phyloP scores from a whole-genome alignment of 1,284 basidiomycete genomes.

The Apiotrichum veenhuisii region DNA sequence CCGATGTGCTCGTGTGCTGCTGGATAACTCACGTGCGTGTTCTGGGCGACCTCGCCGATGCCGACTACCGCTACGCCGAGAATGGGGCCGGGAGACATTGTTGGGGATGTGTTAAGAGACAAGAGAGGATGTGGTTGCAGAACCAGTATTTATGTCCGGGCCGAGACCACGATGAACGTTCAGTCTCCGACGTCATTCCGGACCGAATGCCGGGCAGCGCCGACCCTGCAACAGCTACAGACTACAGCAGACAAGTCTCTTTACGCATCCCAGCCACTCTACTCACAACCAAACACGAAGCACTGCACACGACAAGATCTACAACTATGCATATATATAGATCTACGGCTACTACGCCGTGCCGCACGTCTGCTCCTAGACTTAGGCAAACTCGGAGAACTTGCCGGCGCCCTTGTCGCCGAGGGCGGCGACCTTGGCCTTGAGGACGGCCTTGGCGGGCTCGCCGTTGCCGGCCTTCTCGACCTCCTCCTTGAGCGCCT shows the following conservation, averaged over 20 bases:
- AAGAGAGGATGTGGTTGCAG: background rate
- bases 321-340: background rate
- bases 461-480: conserved; percentile 52
- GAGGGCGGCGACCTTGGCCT: conserved; percentile 36
- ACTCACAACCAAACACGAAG: too few species aligned
- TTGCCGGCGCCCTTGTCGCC: conserved; percentile 49
- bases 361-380: background rate
- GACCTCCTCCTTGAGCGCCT: conserved; percentile 54
- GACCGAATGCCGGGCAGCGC: too few species aligned
- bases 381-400: conserved; percentile 54
- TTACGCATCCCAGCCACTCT: too few species aligned
- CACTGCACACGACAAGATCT: background rate
- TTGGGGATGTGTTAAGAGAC: background rate
- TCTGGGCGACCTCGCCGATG: conserved; percentile 14
- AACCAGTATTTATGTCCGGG: too few species aligned
- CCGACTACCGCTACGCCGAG: conserved; percentile 9
- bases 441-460: conserved; percentile 45
- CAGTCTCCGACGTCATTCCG: too few species aligned
- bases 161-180: too few species aligned
- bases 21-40: conserved; percentile 12
- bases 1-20: too few species aligned
- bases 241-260: too few species aligned
- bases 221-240: too few species aligned
- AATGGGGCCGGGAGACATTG: background rate
- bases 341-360: background rate